Evolutionary conservation across 164 flowering plant species (phyloP), one percentile per base, ranked within the genome.

Genomic region (Platanus orientalis): DNA sequence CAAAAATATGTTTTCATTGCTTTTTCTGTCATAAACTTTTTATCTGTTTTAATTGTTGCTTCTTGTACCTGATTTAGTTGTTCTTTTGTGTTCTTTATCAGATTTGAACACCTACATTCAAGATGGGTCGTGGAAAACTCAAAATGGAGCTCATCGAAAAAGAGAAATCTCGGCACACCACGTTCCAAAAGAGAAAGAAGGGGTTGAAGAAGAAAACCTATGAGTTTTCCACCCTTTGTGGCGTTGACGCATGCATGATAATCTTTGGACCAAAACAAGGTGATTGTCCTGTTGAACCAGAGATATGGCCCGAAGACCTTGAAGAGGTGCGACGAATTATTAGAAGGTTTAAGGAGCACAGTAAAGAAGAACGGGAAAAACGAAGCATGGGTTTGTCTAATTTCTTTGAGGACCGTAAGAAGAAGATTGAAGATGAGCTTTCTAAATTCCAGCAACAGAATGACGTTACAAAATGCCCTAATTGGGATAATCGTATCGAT

Each of bases 191-290:
- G 23, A 39, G 79, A 27, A 68, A 28, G 49, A 58, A 40, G 28
- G 68, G 75, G 0, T 27, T 75, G 60, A 45, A 53, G 49, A 75
- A 75, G 57, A 75, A 75, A 36, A 53, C 59, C 6, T 26, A 52
- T 0, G 79, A 75, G 21, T 69, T 75, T 58, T 42, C 71, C 0
- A 75, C 64, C 7, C 68, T 75, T 0, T 75, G 79, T 20, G 75
- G 52, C 7, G 71, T 75, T 10, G 64, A 69, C 30, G 57, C 70
- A 0, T 71, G 73, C 16, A 2, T 71, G 52, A 72, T 75, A 21
- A 13, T 54, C 32, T 65, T 25, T 44, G 66, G 56, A 0, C 64
- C 67, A 6, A 9, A 28, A 3, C 36, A 34, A 2, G 51, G 27
- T 16, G 32, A 19, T 11, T 1, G n/a, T 19, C 2, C 1, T 1